A percentile compares a stretch with the other conserved stretches of the same genome.
These are phyloP conservation scores for Scutellaria baicalensis DNA, from an alignment of 257 asterid genomes.

Conservation along the genomic window DNA sequence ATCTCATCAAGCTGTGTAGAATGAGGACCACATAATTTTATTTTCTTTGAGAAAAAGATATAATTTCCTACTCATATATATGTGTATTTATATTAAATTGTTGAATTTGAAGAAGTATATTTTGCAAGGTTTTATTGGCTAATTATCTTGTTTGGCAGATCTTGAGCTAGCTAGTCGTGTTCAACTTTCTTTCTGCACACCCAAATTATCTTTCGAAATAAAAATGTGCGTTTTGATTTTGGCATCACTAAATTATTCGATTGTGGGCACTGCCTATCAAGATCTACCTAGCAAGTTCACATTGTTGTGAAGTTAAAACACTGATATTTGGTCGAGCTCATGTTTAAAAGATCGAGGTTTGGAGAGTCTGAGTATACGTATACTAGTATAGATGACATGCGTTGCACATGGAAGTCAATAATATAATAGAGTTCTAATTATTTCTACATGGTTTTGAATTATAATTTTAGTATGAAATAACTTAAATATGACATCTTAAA, in stretches of 20 bases:
- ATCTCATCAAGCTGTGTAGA: not conserved
- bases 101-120: not conserved
- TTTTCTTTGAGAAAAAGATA: too few relatives aligned
- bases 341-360: too few relatives aligned
- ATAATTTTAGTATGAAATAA: too few relatives aligned
- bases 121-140: not conserved
- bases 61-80: not conserved
- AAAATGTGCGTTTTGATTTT: constrained; percentile 13
- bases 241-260: not conserved
- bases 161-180: constrained; percentile 4
- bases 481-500: too few relatives aligned
- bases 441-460: too few relatives aligned
- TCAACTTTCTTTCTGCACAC: not conserved
- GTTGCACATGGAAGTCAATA: too few relatives aligned
- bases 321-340: too few relatives aligned
- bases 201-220: not conserved
- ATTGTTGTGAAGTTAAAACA: not conserved
- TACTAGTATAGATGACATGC: too few relatives aligned
- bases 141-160: constrained; percentile 10
- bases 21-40: constrained; percentile 26
- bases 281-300: not conserved
- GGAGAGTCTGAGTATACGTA: too few relatives aligned
- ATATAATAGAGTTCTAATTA: too few relatives aligned
- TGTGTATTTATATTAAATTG: not conserved
- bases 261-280: constrained; percentile 18